phyloP scores from a whole-genome alignment of 2,329 filamentous ascomycete species.

The Chaetomiaceae sp. region DNA sequence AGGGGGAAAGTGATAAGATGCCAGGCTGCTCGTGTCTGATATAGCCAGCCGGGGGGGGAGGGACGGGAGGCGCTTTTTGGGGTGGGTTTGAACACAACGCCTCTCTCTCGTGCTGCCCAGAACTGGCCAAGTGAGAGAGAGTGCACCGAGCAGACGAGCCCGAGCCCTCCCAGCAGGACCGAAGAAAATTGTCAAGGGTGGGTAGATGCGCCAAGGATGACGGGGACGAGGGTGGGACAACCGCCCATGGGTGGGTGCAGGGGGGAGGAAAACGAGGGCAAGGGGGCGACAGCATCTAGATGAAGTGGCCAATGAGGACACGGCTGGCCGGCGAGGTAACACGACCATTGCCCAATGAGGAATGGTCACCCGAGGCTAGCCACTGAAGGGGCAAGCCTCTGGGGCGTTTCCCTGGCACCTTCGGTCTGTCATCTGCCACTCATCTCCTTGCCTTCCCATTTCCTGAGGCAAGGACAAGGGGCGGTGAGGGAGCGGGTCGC shows the following conservation, averaged over 20 bases:
- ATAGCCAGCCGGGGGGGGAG: slow-evolving; percentile 18
- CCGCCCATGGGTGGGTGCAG: slow-evolving; percentile 36
- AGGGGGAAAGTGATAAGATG: slow-evolving; percentile 25
- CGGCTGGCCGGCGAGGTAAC: slow-evolving; percentile 33
- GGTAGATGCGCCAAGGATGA: slow-evolving; percentile 30
- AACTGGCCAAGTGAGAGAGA: neutral
- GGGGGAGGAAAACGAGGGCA: slow-evolving; percentile 43
- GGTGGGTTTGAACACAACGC: slow-evolving; percentile 6
- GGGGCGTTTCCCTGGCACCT: slow-evolving; percentile 12
- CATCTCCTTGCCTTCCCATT: slow-evolving; percentile 10
- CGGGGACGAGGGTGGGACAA: slow-evolving; percentile 35
- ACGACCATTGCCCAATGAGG: slow-evolving; percentile 48
- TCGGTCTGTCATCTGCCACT: slow-evolving; percentile 14
- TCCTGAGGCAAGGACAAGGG: slow-evolving; percentile 23
- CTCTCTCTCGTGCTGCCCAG: slow-evolving; percentile 5
- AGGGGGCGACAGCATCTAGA: slow-evolving; percentile 40
- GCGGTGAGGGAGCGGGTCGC: slow-evolving; percentile 23
- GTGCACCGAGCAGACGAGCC: slow-evolving; percentile 5
- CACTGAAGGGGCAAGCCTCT: slow-evolving; percentile 21
- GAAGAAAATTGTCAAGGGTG: slow-evolving; percentile 30
- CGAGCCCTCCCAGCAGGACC: slow-evolving; percentile 12
- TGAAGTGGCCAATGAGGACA: slow-evolving; percentile 49
- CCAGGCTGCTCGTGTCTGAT: slow-evolving; percentile 30
- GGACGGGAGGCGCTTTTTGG: slow-evolving; percentile 1
- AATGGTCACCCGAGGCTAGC: slow-evolving; percentile 44